phyloP scores from a whole-genome alignment of 2,329 filamentous ascomycete genomes.

The Ceratocystis ficicola region DNA sequence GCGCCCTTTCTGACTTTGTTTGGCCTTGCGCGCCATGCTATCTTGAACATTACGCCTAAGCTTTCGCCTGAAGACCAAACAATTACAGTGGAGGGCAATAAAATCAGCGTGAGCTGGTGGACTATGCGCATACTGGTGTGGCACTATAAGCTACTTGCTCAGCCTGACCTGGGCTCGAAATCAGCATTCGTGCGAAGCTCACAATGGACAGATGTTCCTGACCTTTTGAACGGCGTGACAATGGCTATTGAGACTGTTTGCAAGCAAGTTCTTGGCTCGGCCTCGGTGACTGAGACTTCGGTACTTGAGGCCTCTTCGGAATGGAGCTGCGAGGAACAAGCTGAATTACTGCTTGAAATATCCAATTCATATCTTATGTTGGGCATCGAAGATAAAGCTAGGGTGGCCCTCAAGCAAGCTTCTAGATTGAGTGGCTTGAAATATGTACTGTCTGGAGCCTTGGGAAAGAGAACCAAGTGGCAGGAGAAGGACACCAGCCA shows the following conservation, averaged over 20 bases:
- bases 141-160: conserved; percentile 49
- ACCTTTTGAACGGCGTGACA: conserved; percentile 41
- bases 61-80: conserved; percentile 25
- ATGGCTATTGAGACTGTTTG: conserved; percentile 35
- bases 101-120: conserved; percentile 40
- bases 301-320: conserved; percentile 26
- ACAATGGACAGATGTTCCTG: conserved; percentile 48
- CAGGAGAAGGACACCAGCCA: conserved; percentile 75
- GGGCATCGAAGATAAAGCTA: conserved; percentile 64
- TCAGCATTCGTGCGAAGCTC: conserved; percentile 44
- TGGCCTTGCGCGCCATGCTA: conserved; percentile 46
- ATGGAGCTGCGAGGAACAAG: conserved; percentile 41
- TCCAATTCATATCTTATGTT: conserved; percentile 75
- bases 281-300: conserved; percentile 18
- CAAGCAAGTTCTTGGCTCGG: conserved; percentile 28
- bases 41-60: conserved; percentile 32
- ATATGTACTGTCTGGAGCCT: conserved; percentile 70
- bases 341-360: conserved; percentile 67
- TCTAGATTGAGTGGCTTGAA: conserved; percentile 55
- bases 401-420: conserved; percentile 57
- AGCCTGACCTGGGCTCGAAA: conserved; percentile 42
- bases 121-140: conserved; percentile 61
- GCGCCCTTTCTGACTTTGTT: conserved; percentile 78
- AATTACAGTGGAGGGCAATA: conserved; percentile 28
- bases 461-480: conserved; percentile 75